Percentiles rank a stretch among this genome's conserved stretches.
Conservation (phyloP, 2,329 filamentous ascomycete genomes). For the Aureobasidium namibiae region DNA sequence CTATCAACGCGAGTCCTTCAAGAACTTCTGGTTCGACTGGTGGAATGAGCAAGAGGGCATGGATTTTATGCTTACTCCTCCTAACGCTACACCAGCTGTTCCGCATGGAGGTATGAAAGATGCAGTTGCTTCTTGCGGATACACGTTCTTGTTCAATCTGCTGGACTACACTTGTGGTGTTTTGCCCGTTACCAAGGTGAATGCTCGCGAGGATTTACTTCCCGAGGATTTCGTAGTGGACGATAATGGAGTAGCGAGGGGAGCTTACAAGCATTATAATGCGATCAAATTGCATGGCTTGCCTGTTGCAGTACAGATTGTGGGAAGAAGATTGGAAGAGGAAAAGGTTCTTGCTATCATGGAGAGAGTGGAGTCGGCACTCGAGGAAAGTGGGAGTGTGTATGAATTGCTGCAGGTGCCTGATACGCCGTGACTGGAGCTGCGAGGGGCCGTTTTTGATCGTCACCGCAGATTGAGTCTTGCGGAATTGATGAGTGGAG, state of each 20-base stretch:
- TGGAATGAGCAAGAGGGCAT: constrained; percentile 50
- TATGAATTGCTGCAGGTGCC: constrained; percentile 42
- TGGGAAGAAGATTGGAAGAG: constrained; percentile 72
- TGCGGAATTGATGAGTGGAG: too few species aligned
- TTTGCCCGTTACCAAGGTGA: constrained; percentile 77
- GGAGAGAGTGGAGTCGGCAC: constrained; percentile 66
- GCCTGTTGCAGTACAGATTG: constrained; percentile 77
- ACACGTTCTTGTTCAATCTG: constrained; percentile 89
- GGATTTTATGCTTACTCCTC: constrained; percentile 76
- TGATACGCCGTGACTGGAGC: too few species aligned
- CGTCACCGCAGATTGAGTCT: too few species aligned
- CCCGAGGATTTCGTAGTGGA: constrained; percentile 52
- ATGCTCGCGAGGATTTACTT: constrained; percentile 58
- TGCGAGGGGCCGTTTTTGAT: too few species aligned
- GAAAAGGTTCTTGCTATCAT: constrained; percentile 80
- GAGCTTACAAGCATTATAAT: constrained; percentile 82
- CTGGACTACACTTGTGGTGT: constrained; percentile 82
- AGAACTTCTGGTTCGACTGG: constrained; percentile 73
- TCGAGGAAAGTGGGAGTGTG: constrained; percentile 47
- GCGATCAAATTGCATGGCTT: constrained; percentile 75
- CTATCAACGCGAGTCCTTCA: constrained; percentile 66
- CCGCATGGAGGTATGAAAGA: constrained; percentile 82
- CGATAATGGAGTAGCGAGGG: constrained; percentile 70
- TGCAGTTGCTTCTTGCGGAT: constrained; percentile 78
- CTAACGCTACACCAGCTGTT: constrained; percentile 81